A percentile compares a stretch with the other conserved stretches of the same genome.
Evolutionary conservation across 2,329 filamentous ascomycete genomes (phyloP).

Genomic region (Didymella keratinophila): DNA sequence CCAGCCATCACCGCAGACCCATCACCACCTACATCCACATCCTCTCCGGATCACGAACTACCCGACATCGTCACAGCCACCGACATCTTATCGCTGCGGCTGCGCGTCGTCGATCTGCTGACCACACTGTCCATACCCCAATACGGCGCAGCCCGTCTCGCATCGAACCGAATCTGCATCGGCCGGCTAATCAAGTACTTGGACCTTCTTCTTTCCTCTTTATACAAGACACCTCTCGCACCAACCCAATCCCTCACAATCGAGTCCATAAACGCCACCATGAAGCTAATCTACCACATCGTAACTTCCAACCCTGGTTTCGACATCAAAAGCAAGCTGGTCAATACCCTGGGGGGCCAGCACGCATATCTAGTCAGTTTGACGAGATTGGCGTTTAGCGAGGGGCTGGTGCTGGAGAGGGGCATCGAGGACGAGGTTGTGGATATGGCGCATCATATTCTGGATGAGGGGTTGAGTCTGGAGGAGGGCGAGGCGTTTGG

Average conservation of each 20-base stretch:
- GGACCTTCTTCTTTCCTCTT: constrained; percentile 71
- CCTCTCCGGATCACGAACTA: no score
- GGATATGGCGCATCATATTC: constrained; percentile 80
- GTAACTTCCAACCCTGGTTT: constrained; percentile 68
- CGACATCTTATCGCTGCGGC: constrained; percentile 56
- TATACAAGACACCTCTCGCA: constrained; percentile 57
- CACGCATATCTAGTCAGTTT: constrained; percentile 85
- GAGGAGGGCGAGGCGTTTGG: constrained; percentile 73
- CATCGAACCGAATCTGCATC: constrained; percentile 71
- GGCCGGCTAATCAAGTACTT: constrained; percentile 78
- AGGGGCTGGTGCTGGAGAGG: constrained; percentile 78
- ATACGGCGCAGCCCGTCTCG: constrained; percentile 71
- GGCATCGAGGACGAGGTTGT: constrained; percentile 80
- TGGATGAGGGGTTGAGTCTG: constrained; percentile 82
- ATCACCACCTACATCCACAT: constrained; percentile 19
- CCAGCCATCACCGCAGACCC: constrained; percentile 40
- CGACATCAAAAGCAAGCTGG: constrained; percentile 75
- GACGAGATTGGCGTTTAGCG: constrained; percentile 84
- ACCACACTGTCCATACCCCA: constrained; percentile 66
- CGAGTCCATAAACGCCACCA: constrained; percentile 65
- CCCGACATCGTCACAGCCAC: constrained; percentile 21
- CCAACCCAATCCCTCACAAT: constrained; percentile 53
- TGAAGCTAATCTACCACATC: constrained; percentile 68
- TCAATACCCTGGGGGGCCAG: constrained; percentile 72
- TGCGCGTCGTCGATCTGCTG: constrained; percentile 57